Conservation (phyloP, 768 basidiomycete species). For the Termitomyces sp. region DNA sequence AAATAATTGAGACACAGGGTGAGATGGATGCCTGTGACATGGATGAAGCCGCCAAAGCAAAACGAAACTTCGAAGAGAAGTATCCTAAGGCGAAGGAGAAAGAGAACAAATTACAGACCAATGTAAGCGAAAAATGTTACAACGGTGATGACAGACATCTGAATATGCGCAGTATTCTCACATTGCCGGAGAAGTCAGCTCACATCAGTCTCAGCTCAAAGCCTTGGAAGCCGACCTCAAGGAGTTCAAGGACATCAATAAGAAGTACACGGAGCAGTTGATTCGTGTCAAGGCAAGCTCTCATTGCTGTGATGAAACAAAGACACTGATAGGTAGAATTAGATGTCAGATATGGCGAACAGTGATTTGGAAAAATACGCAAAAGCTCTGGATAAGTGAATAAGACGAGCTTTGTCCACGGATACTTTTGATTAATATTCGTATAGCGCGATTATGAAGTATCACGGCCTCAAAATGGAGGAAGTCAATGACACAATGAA, state of each 20-base stretch:
- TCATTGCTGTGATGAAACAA: not conserved
- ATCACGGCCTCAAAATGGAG: constrained; percentile 96
- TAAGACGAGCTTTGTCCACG: not conserved
- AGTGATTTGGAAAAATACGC: constrained; percentile 96
- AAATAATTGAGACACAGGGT: constrained; percentile 60
- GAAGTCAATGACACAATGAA: constrained; percentile 98
- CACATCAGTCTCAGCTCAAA: constrained; percentile 60
- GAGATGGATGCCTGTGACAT: constrained; percentile 77
- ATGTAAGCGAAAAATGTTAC: constrained; percentile 35
- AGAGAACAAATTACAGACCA: constrained; percentile 65
- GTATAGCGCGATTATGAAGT: constrained; percentile 94
- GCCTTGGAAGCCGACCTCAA: constrained; percentile 63
- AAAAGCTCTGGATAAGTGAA: constrained; percentile 94
- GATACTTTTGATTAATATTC: constrained; percentile 2
- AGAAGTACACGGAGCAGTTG: constrained; percentile 84
- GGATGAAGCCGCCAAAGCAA: constrained; percentile 80
- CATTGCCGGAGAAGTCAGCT: constrained; percentile 77
- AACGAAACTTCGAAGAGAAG: constrained; percentile 77
- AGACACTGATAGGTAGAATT: not conserved
- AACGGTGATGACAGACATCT: not conserved
- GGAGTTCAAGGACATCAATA: constrained; percentile 85
- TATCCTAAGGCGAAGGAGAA: constrained; percentile 67
- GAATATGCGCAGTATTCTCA: constrained; percentile 56
- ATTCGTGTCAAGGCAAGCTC: constrained; percentile 83
- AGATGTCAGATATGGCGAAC: constrained; percentile 99